Evolutionary conservation across 164 flowering plant species (phyloP), one percentile per base, ranked within the genome.

Genomic region (Stephania cephalantha): DNA sequence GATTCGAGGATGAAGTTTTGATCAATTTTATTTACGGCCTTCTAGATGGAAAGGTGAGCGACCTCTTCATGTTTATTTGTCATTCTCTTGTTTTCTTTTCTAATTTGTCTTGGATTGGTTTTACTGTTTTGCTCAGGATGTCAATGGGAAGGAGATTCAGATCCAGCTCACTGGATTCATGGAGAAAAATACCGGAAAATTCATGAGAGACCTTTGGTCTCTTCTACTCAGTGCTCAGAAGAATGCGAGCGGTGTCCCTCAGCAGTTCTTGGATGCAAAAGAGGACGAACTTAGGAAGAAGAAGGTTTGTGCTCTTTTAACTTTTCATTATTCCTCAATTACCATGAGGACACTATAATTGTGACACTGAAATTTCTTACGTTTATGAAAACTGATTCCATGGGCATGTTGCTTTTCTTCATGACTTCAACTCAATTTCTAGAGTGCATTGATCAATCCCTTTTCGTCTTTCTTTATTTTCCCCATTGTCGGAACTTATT

Each of bases 151-250:
- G 84, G 88, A 87, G 80, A 79, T 96, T 67, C 99, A 96, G 72
- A 96, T 96, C 73, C 85, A 88, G 64, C 85, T 96, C 2, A 96
- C 98, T 70, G 98, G 99, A 25, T 96, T 96, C 79, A 96, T 96
- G 98, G 99, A 96, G 84, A 96, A 93, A 75, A 92, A 92, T 76
- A 94, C 97, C 25, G 98, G 90, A 6, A 96, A 91, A 84, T 96
- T 96, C 81, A 96, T 96, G 99, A 96, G 88, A 80, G 97, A 96
- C 82, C 95, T 96, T 7, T 96, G 99, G 98, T 65, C 80, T 1
- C 90, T 91, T 74, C 93, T 96, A 68, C 85, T 94, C 18, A 96
- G 97, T 83, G 99, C 97, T 4, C 90, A 96, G 81, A 87, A 88
- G 65, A 94, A 90, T 82, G 91, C 87, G 7, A 94, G 95, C 71